These are phyloP conservation scores for Corylus avellana DNA, from an alignment of 306 rosid genomes.

Conservation along the genomic window DNA sequence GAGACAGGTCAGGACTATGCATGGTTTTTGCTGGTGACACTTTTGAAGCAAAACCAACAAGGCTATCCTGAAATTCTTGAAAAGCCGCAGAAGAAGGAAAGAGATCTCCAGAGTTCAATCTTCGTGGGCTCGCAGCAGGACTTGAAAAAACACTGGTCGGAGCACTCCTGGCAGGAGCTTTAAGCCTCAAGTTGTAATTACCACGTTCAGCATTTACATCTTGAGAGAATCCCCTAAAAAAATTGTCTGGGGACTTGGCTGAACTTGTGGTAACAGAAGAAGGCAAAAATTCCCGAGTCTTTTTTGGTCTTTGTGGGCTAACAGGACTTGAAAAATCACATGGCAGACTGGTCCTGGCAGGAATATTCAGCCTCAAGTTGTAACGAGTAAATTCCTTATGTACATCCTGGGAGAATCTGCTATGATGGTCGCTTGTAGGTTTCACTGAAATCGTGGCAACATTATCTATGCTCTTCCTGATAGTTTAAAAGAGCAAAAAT, in stretches of 20 bases:
- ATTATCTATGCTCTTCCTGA: constrained; percentile 52
- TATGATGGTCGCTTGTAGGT: constrained; percentile 34
- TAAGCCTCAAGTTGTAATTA: constrained; percentile 33
- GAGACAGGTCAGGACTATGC: constrained; percentile 53
- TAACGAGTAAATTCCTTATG: constrained; percentile 10
- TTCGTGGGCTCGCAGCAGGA: constrained; percentile 81
- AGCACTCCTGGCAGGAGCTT: constrained; percentile 63
- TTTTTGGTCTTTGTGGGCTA: constrained; percentile 26
- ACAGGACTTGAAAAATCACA: constrained; percentile 29
- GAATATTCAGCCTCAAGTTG: constrained; percentile 40
- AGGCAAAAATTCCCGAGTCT: constrained; percentile 18
- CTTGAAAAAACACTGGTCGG: constrained; percentile 71
- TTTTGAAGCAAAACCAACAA: constrained; percentile 24
- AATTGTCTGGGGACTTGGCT: constrained; percentile 38
- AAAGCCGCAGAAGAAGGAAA: constrained; percentile 29
- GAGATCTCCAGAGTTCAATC: constrained; percentile 44
- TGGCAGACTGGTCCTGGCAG: constrained; percentile 11
- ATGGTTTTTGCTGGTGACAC: constrained; percentile 33
- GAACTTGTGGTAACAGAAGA: constrained; percentile 27
- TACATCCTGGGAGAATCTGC: constrained; percentile 34
- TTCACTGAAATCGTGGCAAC: constrained; percentile 24
- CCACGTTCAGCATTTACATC: constrained; percentile 32
- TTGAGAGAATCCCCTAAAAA: constrained; percentile 33
- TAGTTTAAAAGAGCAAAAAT: constrained; percentile 5
- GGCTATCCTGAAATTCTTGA: constrained; percentile 42